Conservation (phyloP, 345 rosid species). For the Camelina laxa region DNA sequence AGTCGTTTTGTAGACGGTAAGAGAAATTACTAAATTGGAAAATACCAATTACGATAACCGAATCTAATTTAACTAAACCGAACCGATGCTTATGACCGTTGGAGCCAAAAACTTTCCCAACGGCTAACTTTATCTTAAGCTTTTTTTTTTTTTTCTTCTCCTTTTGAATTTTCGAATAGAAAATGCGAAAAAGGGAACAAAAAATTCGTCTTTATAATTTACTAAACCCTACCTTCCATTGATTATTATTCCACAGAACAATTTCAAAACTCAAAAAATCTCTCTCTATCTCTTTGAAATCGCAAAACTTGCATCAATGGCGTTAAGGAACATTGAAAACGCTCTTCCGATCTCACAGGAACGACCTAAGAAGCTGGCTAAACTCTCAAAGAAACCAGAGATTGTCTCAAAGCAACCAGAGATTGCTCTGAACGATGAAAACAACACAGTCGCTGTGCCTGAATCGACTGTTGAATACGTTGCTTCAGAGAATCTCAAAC, state of each 20-base stretch:
- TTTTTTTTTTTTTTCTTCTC: background rate
- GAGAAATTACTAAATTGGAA: background rate
- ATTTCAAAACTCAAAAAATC: background rate
- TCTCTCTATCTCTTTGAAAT: constrained; percentile 14
- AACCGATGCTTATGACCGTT: constrained; percentile 43
- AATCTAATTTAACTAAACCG: constrained; percentile 14
- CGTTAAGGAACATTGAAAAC: constrained; percentile 82
- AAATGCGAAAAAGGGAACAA: background rate
- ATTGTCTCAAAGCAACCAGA: constrained; percentile 47
- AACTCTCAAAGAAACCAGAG: constrained; percentile 52
- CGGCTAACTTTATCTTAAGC: constrained; percentile 38
- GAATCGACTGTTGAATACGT: constrained; percentile 66
- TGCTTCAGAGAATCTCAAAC: constrained; percentile 63
- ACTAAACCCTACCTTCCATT: constrained; percentile 17
- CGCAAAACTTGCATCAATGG: constrained; percentile 52
- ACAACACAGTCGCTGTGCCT: constrained; percentile 50
- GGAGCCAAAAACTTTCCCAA: constrained; percentile 31
- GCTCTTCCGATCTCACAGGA: constrained; percentile 67
- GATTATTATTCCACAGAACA: constrained; percentile 13
- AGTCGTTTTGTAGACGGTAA: background rate
- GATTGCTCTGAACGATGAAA: constrained; percentile 57
- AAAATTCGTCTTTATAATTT: constrained; percentile 20
- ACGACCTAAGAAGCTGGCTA: constrained; percentile 71
- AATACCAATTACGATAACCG: constrained; percentile 11
- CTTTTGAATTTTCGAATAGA: constrained; percentile 2